Evolutionary conservation across 2,329 filamentous ascomycete genomes (phyloP).

Genomic region (Tolypocladium ophioglossoides): DNA sequence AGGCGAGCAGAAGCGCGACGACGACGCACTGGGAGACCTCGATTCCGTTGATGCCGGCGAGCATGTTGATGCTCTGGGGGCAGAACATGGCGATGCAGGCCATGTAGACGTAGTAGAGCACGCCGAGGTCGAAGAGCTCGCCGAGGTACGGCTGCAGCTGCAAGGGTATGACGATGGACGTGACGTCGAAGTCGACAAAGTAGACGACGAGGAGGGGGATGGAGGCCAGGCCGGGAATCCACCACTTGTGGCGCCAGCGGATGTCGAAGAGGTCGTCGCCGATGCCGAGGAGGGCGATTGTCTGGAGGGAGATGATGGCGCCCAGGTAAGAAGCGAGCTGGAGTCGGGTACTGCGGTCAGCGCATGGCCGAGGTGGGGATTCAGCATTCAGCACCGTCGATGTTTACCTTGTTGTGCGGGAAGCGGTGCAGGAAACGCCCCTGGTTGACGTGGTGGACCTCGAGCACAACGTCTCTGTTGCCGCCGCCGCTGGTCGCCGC

Average conservation of each 20-base stretch:
- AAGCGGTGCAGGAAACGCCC: constrained; percentile 85
- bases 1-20: constrained; percentile 69
- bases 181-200: constrained; percentile 97
- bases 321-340: constrained; percentile 92
- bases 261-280: constrained; percentile 97
- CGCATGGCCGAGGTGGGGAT: not conserved
- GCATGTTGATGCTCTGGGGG: constrained; percentile 97
- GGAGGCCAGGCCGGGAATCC: constrained; percentile 88
- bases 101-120: constrained; percentile 95
- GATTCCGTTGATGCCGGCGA: constrained; percentile 98
- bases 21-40: constrained; percentile 92
- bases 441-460: constrained; percentile 62
- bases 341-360: not conserved
- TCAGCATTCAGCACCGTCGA: not conserved
- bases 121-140: constrained; percentile 70
- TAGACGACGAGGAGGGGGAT: constrained; percentile 94
- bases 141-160: constrained; percentile 78
- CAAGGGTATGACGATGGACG: constrained; percentile 83
- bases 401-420: constrained; percentile 75
- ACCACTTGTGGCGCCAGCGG: constrained; percentile 96
- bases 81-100: constrained; percentile 93
- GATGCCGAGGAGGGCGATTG: constrained; percentile 81
- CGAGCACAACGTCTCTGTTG: constrained; percentile 75
- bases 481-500: constrained; percentile 88
- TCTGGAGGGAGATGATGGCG: constrained; percentile 85